Percentiles rank a stretch among this genome's conserved stretches.
These are phyloP conservation scores for Cladobotryum mycophilum DNA, from an alignment of 2,329 filamentous ascomycete species.

Conservation along the genomic window DNA sequence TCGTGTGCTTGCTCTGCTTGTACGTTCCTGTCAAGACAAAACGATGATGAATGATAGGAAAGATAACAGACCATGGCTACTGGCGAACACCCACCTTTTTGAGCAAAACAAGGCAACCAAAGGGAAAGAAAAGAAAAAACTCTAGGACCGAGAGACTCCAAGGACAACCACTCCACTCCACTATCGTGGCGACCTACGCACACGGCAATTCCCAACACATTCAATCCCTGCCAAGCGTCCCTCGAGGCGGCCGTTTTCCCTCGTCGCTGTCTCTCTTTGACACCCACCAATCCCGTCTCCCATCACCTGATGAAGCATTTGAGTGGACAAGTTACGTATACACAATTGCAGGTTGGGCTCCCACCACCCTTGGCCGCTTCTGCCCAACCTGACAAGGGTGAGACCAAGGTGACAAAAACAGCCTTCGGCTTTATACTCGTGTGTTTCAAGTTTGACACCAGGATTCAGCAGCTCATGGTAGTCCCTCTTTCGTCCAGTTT, in stretches of 20 bases:
- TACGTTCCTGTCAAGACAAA: too few relatives aligned
- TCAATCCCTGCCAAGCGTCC: not conserved
- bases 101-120: too few relatives aligned
- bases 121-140: not conserved
- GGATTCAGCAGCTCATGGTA: not conserved
- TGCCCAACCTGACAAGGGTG: constrained; percentile 9
- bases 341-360: constrained; percentile 6
- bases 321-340: constrained; percentile 1
- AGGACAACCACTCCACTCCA: not conserved
- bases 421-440: not conserved
- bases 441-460: not conserved
- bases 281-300: not conserved
- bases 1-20: too few relatives aligned
- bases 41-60: too few relatives aligned
- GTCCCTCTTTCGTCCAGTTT: not conserved
- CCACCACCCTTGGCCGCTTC: not conserved
- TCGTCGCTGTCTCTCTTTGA: not conserved
- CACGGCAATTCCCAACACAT: not conserved
- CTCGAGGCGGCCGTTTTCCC: not conserved
- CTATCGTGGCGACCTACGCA: not conserved
- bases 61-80: too few relatives aligned
- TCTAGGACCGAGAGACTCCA: not conserved
- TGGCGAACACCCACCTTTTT: too few relatives aligned
- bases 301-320: not conserved
- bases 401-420: not conserved